phyloP scores from a whole-genome alignment of 2,329 filamentous ascomycete species.

The Davidsoniella neocaledoniae region DNA sequence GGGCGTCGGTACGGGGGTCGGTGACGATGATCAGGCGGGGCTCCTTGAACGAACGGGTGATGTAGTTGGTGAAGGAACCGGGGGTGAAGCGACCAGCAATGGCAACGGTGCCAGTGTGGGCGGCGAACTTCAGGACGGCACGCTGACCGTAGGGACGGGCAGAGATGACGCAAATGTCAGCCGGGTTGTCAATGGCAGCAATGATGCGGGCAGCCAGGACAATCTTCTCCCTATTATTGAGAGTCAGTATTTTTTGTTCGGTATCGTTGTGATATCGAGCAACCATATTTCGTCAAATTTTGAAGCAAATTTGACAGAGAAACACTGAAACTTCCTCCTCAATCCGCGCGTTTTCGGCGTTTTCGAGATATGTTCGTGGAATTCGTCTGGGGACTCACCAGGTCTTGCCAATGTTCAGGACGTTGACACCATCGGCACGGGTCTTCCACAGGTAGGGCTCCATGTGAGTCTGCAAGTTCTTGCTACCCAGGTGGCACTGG shows the following conservation, averaged over 20 bases:
- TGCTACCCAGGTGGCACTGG: slow-evolving; percentile 90
- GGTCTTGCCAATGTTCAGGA: slow-evolving; percentile 99
- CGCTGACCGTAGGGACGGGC: slow-evolving; percentile 99
- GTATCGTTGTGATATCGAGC: background rate
- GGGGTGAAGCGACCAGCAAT: slow-evolving; percentile 99
- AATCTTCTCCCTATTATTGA: slow-evolving; percentile 78
- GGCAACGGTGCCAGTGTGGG: slow-evolving; percentile 92
- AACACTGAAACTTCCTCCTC: too few relatives aligned
- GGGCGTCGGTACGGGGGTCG: slow-evolving; percentile 97
- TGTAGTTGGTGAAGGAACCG: slow-evolving; percentile 99
- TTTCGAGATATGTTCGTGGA: background rate
- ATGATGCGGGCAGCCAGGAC: slow-evolving; percentile 98
- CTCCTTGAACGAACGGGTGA: slow-evolving; percentile 99
- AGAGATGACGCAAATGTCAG: slow-evolving; percentile 98
- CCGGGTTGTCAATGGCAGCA: slow-evolving; percentile 96
- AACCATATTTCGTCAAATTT: background rate
- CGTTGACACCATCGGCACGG: slow-evolving; percentile 92
- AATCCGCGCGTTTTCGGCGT: background rate
- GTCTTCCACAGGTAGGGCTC: slow-evolving; percentile 99
- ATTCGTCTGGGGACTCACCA: slow-evolving; percentile 45
- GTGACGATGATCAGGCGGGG: slow-evolving; percentile 98
- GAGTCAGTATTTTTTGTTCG: background rate
- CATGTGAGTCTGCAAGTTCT: slow-evolving; percentile 99
- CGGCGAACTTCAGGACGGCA: slow-evolving; percentile 98
- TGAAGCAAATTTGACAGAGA: too few relatives aligned